Percentiles rank a stretch among this genome's conserved stretches.
Conservation (phyloP, 2,329 filamentous ascomycete genomes). For the Neurospora sp. region DNA sequence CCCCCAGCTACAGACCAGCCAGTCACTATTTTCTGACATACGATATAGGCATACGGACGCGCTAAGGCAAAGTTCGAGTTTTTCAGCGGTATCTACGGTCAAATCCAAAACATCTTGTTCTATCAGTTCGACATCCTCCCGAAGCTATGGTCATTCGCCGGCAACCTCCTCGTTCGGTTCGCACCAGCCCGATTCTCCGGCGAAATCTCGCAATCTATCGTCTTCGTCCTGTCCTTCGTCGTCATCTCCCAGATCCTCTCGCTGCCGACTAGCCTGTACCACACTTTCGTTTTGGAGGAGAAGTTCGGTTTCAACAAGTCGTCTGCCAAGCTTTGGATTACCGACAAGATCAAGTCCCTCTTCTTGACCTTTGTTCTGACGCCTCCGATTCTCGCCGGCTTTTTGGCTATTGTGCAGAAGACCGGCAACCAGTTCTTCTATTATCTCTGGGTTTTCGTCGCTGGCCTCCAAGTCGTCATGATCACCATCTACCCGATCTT, state of each 20-base stretch:
- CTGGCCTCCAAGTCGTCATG: constrained; percentile 82
- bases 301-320: constrained; percentile 99
- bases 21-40: not conserved
- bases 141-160: constrained; percentile 78
- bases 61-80: constrained; percentile 89
- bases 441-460: constrained; percentile 90
- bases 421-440: constrained; percentile 95
- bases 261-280: constrained; percentile 77
- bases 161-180: constrained; percentile 61
- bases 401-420: constrained; percentile 88
- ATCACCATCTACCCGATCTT: constrained; percentile 94
- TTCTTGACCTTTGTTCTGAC: constrained; percentile 69
- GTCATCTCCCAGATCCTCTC: constrained; percentile 70
- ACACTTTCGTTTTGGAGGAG: constrained; percentile 92
- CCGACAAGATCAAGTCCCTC: constrained; percentile 86
- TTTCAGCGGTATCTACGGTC: constrained; percentile 69
- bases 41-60: constrained; percentile 67
- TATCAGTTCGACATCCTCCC: constrained; percentile 88
- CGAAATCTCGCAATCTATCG: constrained; percentile 85
- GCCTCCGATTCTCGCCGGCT: constrained; percentile 80
- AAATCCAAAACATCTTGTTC: constrained; percentile 79
- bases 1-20: not conserved
- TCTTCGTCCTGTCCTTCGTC: constrained; percentile 84
- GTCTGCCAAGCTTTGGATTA: constrained; percentile 77
- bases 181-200: constrained; percentile 72